Evolutionary conservation across 1,139 yeast genomes (phyloP).

Genomic region (Pichia sp.): DNA sequence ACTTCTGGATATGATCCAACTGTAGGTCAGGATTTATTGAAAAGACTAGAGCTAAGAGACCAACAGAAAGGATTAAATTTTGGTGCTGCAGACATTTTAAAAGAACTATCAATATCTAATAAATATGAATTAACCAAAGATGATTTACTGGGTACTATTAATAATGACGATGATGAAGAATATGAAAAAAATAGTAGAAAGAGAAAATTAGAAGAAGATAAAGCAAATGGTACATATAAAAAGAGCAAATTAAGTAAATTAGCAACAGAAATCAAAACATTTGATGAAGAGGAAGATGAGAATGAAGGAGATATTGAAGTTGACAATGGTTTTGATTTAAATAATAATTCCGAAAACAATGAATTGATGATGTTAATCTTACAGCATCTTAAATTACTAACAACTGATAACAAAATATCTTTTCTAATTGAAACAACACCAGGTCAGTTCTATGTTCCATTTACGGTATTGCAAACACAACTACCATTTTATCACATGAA

Average conservation of each 20-base stretch:
- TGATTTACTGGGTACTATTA: slow-evolving; percentile 47
- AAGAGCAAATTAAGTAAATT: slow-evolving; percentile 23
- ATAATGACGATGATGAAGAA: slow-evolving; percentile 30
- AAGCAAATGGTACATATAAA: slow-evolving; percentile 11
- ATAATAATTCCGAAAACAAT: slow-evolving; percentile 13
- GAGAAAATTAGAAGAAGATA: slow-evolving; percentile 19
- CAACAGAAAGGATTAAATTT: slow-evolving; percentile 32
- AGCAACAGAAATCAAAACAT: slow-evolving; percentile 12
- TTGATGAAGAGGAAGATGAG: slow-evolving; percentile 23
- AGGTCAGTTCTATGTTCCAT: slow-evolving; percentile 42
- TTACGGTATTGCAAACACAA: slow-evolving; percentile 36
- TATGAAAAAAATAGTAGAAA: slow-evolving; percentile 29
- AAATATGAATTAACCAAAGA: slow-evolving; percentile 16
- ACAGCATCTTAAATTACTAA: slow-evolving; percentile 47
- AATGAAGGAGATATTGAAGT: slow-evolving; percentile 28
- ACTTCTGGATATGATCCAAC: slow-evolving; percentile 30
- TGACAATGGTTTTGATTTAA: slow-evolving; percentile 12
- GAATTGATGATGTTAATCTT: slow-evolving; percentile 25
- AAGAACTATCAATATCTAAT: slow-evolving; percentile 37
- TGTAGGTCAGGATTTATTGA: slow-evolving; percentile 16
- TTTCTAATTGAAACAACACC: slow-evolving; percentile 42
- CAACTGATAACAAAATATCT: slow-evolving; percentile 38
- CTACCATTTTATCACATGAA: slow-evolving; percentile 47
- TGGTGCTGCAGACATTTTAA: slow-evolving; percentile 48
- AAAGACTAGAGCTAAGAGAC: slow-evolving; percentile 22